A percentile compares a stretch with the other conserved stretches of the same genome.
Conservation (phyloP, 225 moss, liverwort and hornwort species). For the Antitrichia curtipendula region DNA sequence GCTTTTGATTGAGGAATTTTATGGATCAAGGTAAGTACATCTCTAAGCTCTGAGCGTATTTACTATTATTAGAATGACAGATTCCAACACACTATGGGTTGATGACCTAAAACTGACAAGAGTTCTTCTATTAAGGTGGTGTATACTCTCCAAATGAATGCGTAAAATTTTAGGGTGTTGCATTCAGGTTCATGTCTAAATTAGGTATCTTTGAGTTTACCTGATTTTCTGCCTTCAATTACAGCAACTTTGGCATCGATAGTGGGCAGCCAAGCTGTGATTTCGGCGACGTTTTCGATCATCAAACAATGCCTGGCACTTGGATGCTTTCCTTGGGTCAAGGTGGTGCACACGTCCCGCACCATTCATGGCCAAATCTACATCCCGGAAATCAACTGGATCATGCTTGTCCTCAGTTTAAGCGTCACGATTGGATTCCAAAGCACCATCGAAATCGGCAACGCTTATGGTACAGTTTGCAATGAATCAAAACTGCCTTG, state of each 20-base stretch:
- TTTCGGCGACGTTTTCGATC: conserved; percentile 77
- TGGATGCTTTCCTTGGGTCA: conserved; percentile 81
- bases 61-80: background rate
- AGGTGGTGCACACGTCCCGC: conserved; percentile 69
- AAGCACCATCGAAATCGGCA: conserved; percentile 55
- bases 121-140: background rate
- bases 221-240: conserved; percentile 5
- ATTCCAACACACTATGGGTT: background rate
- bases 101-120: background rate
- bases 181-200: background rate
- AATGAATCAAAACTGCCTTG: background rate
- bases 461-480: conserved; percentile 46
- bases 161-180: background rate
- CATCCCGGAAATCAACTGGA: conserved; percentile 76
- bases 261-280: conserved; percentile 87
- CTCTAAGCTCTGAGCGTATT: background rate
- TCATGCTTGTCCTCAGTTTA: conserved; percentile 49
- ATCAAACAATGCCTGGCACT: conserved; percentile 70
- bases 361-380: conserved; percentile 71
- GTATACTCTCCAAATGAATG: background rate
- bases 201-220: background rate
- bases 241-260: conserved; percentile 67
- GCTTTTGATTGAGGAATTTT: background rate
- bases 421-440: conserved; percentile 60
- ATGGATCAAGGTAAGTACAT: background rate